A percentile compares a stretch with the other conserved stretches of the same genome.
Conservation (phyloP, 345 rosid species). For the Brassica napus region DNA sequence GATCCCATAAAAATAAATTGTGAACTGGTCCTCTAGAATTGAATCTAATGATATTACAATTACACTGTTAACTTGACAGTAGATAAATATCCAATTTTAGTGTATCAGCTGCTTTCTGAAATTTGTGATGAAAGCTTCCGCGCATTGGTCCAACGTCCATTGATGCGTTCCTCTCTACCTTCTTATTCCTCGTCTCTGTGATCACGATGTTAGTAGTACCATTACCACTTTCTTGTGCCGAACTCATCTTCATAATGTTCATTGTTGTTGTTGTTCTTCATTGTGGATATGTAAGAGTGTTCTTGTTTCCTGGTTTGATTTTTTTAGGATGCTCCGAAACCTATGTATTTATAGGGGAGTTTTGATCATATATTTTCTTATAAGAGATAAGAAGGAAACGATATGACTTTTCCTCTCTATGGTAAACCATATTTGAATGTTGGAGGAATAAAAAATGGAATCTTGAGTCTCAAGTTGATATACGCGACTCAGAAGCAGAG, state of each 20-base stretch:
- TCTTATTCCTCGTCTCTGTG: slow-evolving; percentile 28
- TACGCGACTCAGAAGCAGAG: slow-evolving; percentile 20
- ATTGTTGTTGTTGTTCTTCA: slow-evolving; percentile 28
- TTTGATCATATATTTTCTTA: neutral
- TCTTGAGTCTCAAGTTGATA: slow-evolving; percentile 25
- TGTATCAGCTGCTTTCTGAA: slow-evolving; percentile 56
- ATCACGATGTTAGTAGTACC: slow-evolving; percentile 21
- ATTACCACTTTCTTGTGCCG: slow-evolving; percentile 10
- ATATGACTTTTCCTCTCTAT: slow-evolving; percentile 7
- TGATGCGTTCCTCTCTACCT: slow-evolving; percentile 57
- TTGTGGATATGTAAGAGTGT: slow-evolving; percentile 20
- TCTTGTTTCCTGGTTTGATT: neutral
- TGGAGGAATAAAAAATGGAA: slow-evolving; percentile 32
- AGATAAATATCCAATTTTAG: no score
- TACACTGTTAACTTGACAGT: no score
- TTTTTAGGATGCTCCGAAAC: neutral
- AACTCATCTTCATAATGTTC: slow-evolving; percentile 28
- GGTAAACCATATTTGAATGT: slow-evolving; percentile 40
- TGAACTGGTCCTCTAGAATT: no score
- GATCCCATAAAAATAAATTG: no score
- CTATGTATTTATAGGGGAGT: slow-evolving; percentile 25
- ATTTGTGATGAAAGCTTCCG: slow-evolving; percentile 75
- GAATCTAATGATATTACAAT: no score
- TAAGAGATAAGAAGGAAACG: neutral
- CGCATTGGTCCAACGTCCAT: slow-evolving; percentile 66